A percentile compares a stretch with the other conserved stretches of the same genome.
Conservation (phyloP, 768 basidiomycete species). For the Leccinum variicolor region DNA sequence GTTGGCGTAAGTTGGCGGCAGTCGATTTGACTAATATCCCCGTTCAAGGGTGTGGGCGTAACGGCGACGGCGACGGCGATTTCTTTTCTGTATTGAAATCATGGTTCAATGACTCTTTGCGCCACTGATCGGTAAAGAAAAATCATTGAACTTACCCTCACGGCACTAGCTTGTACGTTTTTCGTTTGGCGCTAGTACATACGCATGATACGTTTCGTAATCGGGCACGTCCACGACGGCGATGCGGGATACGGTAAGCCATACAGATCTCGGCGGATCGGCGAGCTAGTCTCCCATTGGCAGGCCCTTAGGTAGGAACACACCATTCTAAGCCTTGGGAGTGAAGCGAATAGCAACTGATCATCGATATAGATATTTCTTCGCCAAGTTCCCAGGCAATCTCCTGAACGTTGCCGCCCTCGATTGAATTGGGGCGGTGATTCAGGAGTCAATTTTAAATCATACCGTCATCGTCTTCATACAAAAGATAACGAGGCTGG, state of each 20-base stretch:
- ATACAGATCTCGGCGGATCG: not conserved
- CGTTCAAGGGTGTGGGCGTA: not conserved
- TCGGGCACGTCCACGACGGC: not conserved
- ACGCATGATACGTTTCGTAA: slow-evolving; percentile 2
- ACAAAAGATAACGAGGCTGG: not conserved
- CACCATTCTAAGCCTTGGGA: not conserved
- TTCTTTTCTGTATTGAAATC: not conserved
- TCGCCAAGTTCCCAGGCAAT: not conserved
- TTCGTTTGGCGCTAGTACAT: not conserved
- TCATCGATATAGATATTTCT: not conserved
- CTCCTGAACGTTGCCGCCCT: not conserved
- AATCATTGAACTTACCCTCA: not conserved
- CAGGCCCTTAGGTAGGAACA: not conserved
- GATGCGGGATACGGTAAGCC: not conserved
- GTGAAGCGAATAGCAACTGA: not conserved
- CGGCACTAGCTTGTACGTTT: not conserved
- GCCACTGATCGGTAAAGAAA: slow-evolving; percentile 4
- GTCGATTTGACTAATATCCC: slow-evolving; percentile 1
- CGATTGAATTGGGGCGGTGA: not conserved
- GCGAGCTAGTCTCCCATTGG: not conserved
- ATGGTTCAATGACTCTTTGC: not conserved
- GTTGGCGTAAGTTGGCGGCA: not conserved
- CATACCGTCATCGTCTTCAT: not conserved
- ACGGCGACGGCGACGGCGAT: not conserved
- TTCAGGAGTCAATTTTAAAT: not conserved